Evolutionary conservation across 495 filamentous ascomycete genomes (phyloP).

Genomic region (Durotheca rogersii): DNA sequence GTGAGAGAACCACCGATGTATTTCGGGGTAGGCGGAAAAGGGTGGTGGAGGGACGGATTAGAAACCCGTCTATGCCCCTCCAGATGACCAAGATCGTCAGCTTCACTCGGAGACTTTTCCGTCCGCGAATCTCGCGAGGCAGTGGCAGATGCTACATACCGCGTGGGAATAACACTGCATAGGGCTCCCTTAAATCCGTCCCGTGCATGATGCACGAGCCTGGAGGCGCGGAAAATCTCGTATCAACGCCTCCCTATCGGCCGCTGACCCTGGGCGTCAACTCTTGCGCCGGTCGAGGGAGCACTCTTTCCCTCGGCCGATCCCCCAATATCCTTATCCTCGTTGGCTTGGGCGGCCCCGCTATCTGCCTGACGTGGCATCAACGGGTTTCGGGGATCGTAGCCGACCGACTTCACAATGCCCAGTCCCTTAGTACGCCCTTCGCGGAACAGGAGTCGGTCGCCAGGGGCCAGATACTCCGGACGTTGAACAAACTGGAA

Average conservation of each 20-base stretch:
- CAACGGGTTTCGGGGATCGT: slow-evolving; percentile 61
- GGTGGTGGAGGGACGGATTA: too few relatives aligned
- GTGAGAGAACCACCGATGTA: too few relatives aligned
- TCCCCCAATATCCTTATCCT: slow-evolving; percentile 14
- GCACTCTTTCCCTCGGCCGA: slow-evolving; percentile 12
- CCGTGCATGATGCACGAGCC: not conserved
- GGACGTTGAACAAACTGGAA: slow-evolving; percentile 96
- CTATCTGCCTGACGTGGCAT: slow-evolving; percentile 29
- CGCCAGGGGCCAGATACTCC: slow-evolving; percentile 85
- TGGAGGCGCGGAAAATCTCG: not conserved
- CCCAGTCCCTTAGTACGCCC: slow-evolving; percentile 93
- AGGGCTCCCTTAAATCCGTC: not conserved
- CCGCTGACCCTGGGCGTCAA: slow-evolving; percentile 3
- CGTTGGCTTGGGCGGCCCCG: slow-evolving; percentile 17
- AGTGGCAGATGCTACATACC: too few relatives aligned
- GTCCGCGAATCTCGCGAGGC: too few relatives aligned
- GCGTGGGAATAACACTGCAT: too few relatives aligned
- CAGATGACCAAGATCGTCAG: too few relatives aligned
- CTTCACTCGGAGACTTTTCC: too few relatives aligned
- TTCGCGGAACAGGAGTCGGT: slow-evolving; percentile 90
- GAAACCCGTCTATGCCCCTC: too few relatives aligned
- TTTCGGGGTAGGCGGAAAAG: too few relatives aligned
- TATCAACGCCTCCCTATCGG: not conserved
- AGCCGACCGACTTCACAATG: slow-evolving; percentile 89
- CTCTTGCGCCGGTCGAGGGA: slow-evolving; percentile 10